Percentiles rank a stretch among this genome's conserved stretches.
Evolutionary conservation across 805 yeast genomes (phyloP).

Genomic region (Nakazawaea populi): DNA sequence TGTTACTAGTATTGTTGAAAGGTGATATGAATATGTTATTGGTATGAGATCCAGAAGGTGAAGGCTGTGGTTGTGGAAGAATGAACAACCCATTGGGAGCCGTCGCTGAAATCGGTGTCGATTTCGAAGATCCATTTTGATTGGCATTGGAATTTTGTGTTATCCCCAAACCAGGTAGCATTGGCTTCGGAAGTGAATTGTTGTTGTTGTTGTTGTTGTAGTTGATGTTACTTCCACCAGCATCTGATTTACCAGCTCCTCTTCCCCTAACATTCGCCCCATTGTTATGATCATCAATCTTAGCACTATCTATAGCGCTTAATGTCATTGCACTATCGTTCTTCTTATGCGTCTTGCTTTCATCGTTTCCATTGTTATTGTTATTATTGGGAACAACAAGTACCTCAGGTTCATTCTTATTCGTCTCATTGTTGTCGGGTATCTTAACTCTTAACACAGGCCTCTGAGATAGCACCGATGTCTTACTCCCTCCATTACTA

Average conservation of each 20-base stretch:
- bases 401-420: slow-evolving; percentile 22
- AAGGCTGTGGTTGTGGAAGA: slow-evolving; percentile 26
- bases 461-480: slow-evolving; percentile 23
- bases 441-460: slow-evolving; percentile 63
- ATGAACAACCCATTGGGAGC: slow-evolving; percentile 21
- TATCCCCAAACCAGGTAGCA: slow-evolving; percentile 9
- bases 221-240: slow-evolving; percentile 13
- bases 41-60: slow-evolving; percentile 16
- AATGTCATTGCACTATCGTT: slow-evolving; percentile 38
- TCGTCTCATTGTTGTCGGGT: slow-evolving; percentile 26
- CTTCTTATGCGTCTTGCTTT: slow-evolving; percentile 23
- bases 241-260: background rate
- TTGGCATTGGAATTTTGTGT: slow-evolving; percentile 5
- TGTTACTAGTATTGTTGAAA: slow-evolving; percentile 20
- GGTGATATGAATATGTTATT: slow-evolving; percentile 21
- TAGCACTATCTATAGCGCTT: slow-evolving; percentile 32
- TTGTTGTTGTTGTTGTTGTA: slow-evolving; percentile 13
- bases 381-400: background rate
- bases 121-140: slow-evolving; percentile 16
- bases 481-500: slow-evolving; percentile 11
- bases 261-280: slow-evolving; percentile 8
- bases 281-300: slow-evolving; percentile 6
- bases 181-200: slow-evolving; percentile 3
- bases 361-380: slow-evolving; percentile 10
- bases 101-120: slow-evolving; percentile 24